Conservation (phyloP, 495 filamentous ascomycete genomes). For the Physcia stellaris region DNA sequence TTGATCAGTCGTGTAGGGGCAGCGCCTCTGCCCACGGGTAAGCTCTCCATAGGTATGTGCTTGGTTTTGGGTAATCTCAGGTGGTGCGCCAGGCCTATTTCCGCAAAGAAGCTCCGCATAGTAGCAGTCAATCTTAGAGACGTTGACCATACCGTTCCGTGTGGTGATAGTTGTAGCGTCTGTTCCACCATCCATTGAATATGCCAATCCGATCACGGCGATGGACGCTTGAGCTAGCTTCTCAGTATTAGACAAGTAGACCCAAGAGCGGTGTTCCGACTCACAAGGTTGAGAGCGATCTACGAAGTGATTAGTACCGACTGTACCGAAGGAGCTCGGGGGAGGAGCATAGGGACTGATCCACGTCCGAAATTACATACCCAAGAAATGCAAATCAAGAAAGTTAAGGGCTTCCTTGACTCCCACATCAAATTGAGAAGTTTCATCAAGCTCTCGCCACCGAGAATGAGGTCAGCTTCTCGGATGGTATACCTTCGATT, state of each 20-base stretch:
- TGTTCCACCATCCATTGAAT: conserved; percentile 10
- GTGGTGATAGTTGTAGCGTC: conserved; percentile 5
- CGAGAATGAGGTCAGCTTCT: conserved; percentile 12
- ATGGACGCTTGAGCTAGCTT: conserved; percentile 13
- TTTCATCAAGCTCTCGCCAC: conserved; percentile 10
- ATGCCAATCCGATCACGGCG: conserved; percentile 10
- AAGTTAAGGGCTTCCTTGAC: conserved; percentile 4
- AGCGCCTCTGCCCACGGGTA: neutral
- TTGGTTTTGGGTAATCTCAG: conserved; percentile 1
- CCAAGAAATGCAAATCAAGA: conserved; percentile 5
- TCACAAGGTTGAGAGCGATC: conserved; percentile 8
- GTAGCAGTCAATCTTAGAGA: conserved; percentile 10
- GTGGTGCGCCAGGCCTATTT: neutral
- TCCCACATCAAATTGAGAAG: conserved; percentile 7
- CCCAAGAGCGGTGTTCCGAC: neutral
- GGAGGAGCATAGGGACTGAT: neutral
- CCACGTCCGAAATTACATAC: conserved; percentile 1
- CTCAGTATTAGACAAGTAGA: neutral
- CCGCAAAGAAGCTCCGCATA: neutral
- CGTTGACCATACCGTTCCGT: conserved; percentile 6
- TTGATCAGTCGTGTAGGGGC: neutral
- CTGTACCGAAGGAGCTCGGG: too few relatives aligned
- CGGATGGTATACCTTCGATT: conserved; percentile 5
- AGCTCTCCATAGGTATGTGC: conserved; percentile 7
- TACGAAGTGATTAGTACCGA: too few relatives aligned